Evolutionary conservation across 2,329 filamentous ascomycete genomes (phyloP).

Genomic region (Diaporthe australafricana): DNA sequence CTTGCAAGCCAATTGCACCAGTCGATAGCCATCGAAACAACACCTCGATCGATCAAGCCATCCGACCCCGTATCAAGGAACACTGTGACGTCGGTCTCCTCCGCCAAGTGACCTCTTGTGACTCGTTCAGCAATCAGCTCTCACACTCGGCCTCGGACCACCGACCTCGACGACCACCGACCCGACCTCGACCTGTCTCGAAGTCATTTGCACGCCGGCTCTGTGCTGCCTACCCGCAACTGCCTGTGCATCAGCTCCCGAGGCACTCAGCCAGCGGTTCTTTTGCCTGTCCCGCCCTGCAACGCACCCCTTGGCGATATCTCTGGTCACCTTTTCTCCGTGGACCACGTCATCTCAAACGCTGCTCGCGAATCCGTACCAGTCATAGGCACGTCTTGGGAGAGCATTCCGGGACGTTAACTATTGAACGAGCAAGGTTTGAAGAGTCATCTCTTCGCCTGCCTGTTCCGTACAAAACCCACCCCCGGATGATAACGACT

Average conservation of each 20-base stretch:
- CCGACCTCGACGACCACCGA: conserved; percentile 33
- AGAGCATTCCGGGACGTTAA: conserved; percentile 7
- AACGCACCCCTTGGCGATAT: conserved; percentile 19
- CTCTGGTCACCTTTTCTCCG: conserved; percentile 20
- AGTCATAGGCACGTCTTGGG: conserved; percentile 1
- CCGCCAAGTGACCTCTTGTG: conserved; percentile 24
- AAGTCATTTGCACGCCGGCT: conserved; percentile 30
- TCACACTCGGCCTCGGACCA: conserved; percentile 29
- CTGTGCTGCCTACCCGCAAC: conserved; percentile 27
- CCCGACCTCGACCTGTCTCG: conserved; percentile 33
- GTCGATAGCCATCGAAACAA: conserved; percentile 27
- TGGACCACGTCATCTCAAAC: background rate
- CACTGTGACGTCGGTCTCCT: conserved; percentile 31
- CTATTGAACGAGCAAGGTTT: conserved; percentile 48
- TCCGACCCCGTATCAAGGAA: conserved; percentile 25
- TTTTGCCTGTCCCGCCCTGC: background rate
- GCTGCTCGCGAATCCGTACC: background rate
- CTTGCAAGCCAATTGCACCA: conserved; percentile 29
- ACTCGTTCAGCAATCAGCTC: conserved; percentile 31
- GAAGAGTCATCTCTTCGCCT: conserved; percentile 63
- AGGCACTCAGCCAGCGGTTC: background rate
- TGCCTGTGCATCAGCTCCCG: conserved; percentile 9
- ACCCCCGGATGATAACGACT: conserved; percentile 55
- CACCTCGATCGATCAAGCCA: conserved; percentile 17
- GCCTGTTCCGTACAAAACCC: conserved; percentile 53